A percentile compares a stretch with the other conserved stretches of the same genome.
Conservation (phyloP, 768 basidiomycete species). For the Epithele typhae region DNA sequence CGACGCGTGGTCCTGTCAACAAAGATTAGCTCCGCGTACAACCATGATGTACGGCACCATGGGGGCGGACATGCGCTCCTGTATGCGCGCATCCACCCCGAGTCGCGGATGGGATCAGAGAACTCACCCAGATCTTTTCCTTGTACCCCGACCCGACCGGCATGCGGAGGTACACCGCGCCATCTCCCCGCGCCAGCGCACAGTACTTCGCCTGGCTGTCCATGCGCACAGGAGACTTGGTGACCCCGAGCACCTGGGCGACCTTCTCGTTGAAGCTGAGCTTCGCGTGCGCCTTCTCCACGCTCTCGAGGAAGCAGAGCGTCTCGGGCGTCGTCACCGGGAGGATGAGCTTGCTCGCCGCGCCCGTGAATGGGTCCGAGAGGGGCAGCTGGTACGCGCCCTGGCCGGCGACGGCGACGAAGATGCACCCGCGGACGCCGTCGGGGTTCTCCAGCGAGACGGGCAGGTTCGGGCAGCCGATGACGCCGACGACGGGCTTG, state of each 20-base stretch:
- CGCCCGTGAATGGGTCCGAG: conserved; percentile 38
- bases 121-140: conserved; percentile 93
- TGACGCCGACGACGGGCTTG: conserved; percentile 49
- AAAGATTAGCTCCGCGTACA: not conserved
- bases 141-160: conserved; percentile 73
- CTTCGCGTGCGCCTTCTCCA: conserved; percentile 90
- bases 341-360: conserved; percentile 50
- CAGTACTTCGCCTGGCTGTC: conserved; percentile 97
- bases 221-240: conserved; percentile 71
- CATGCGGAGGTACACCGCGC: conserved; percentile 76
- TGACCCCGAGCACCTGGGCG: conserved; percentile 60
- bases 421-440: conserved; percentile 71
- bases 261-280: conserved; percentile 77
- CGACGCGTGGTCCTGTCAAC: conserved; percentile 78
- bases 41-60: too few species aligned
- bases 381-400: conserved; percentile 75
- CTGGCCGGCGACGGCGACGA: conserved; percentile 82
- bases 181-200: conserved; percentile 81
- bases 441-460: conserved; percentile 47
- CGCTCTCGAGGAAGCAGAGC: conserved; percentile 82
- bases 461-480: conserved; percentile 81
- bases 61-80: not conserved
- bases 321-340: conserved; percentile 41
- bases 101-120: not conserved
- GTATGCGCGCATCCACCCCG: not conserved